Base-by-base conservation (phyloP, 352 stramenopile species). In the Aphanomyces astaci region DNA sequence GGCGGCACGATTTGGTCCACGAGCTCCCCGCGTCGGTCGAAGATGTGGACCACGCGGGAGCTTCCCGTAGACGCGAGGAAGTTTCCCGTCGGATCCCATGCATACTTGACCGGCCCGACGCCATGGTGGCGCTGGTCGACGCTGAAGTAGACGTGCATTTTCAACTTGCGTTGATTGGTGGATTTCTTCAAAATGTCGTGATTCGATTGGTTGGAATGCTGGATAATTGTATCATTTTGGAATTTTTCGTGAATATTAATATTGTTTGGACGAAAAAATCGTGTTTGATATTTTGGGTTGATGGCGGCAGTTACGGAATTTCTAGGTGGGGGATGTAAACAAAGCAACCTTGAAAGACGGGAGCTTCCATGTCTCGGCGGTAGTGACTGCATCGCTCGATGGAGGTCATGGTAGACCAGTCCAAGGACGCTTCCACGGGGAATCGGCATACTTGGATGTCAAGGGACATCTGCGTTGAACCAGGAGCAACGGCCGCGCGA, bases 121-220 rank as follows among this genome's bases (percentile, higher is more conserved):
- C 84, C 84, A 74, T 92, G 84, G 66, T 89, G 81, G 39, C 84
- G 80, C 68, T 83, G 79, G 69, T 92, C 84, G 27, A 92, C 82
- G 24, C 81, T 89, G 75, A 92, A 92, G 64, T 88, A 83, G 74
- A 88, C 87, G 64, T 90, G 75, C 84, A 92, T 92, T 19, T 9
- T 9, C 4, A 53, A 24, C 4, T 22, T 32, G 51, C 5, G 33
- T 5, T 59, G 51, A 7, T 7, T 15, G 30, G 25, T 59, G 2
- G 40, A 56, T 51, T 15, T 7, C 7, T 7, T 43, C n/a, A 0
- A 36, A 59, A 59, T 3, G n/a, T n/a, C n/a, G n/a, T n/a, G n/a
- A 22, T 51, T 40, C 54, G 13, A 65, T 55, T 65, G 30, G 39
- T 32, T 17, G 25, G 54, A 55, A 55, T 63, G 0, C n/a, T n/a